Conservation (phyloP, 257 asterid genomes). For the Nicotiana tomentosiformis region DNA sequence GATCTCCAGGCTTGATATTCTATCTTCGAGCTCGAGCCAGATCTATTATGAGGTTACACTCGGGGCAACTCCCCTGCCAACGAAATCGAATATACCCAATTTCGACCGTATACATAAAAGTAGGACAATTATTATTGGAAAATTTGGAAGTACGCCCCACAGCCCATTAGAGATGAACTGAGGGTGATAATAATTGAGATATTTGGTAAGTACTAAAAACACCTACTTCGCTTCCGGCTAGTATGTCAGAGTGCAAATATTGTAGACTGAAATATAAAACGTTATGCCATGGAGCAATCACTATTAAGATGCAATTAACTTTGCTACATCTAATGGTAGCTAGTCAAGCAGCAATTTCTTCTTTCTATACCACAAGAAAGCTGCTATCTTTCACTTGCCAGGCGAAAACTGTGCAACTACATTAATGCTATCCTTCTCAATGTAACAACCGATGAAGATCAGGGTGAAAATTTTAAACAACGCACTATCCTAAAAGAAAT, state of each 20-base stretch:
- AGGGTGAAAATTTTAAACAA: background rate
- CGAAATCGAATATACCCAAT: too few species aligned
- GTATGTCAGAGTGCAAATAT: background rate
- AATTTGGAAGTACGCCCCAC: background rate
- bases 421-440: conserved; percentile 1
- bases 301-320: background rate
- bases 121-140: background rate
- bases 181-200: background rate
- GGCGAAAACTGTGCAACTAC: background rate
- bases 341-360: background rate
- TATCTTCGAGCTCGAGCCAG: too few species aligned
- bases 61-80: too few species aligned
- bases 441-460: background rate
- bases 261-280: background rate
- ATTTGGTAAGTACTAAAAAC: background rate
- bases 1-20: too few species aligned
- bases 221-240: background rate
- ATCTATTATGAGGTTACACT: too few species aligned
- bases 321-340: background rate
- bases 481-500: conserved; percentile 6
- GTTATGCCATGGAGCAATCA: background rate
- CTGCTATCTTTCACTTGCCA: conserved; percentile 1
- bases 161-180: background rate
- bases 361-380: background rate
- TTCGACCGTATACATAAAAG: background rate